phyloP scores from a whole-genome alignment of 1,284 basidiomycete species.

The Paramarasmius palmivorus region DNA sequence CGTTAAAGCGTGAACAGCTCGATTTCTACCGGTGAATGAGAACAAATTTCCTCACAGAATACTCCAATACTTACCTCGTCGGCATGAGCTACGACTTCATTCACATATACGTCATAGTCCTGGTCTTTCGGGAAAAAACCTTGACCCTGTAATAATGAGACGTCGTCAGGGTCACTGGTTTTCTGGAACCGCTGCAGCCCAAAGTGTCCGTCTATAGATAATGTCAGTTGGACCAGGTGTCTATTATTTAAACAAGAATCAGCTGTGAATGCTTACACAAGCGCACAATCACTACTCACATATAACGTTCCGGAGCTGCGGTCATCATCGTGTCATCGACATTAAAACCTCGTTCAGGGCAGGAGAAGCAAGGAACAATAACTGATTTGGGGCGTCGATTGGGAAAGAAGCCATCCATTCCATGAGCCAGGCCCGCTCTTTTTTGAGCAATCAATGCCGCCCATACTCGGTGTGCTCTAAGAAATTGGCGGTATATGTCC shows the following conservation, averaged over 20 bases:
- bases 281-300: neutral
- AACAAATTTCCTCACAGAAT: neutral
- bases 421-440: slow-evolving; percentile 5
- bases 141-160: slow-evolving; percentile 6
- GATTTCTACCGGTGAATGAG: slow-evolving; percentile 2
- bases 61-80: slow-evolving; percentile 9
- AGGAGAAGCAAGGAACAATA: slow-evolving; percentile 9
- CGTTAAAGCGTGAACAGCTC: slow-evolving; percentile 3
- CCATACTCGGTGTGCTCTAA: slow-evolving; percentile 11
- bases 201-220: slow-evolving; percentile 18
- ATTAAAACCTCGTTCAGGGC: slow-evolving; percentile 15
- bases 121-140: neutral
- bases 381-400: slow-evolving; percentile 9
- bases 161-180: slow-evolving; percentile 17
- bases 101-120: too few relatives aligned
- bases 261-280: neutral
- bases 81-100: slow-evolving; percentile 2
- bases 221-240: slow-evolving; percentile 12
- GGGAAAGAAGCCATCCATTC: neutral
- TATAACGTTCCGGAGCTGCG: neutral
- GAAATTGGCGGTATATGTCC: slow-evolving; percentile 12
- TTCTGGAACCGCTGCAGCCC: slow-evolving; percentile 14
- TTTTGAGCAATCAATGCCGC: slow-evolving; percentile 4
- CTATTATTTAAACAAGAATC: slow-evolving; percentile 6
- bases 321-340: slow-evolving; percentile 1